Percentiles rank a stretch among this genome's conserved stretches.
These are phyloP conservation scores for Tilletiopsis washingtonensis DNA, from an alignment of 1,284 basidiomycete species.

Conservation along the genomic window DNA sequence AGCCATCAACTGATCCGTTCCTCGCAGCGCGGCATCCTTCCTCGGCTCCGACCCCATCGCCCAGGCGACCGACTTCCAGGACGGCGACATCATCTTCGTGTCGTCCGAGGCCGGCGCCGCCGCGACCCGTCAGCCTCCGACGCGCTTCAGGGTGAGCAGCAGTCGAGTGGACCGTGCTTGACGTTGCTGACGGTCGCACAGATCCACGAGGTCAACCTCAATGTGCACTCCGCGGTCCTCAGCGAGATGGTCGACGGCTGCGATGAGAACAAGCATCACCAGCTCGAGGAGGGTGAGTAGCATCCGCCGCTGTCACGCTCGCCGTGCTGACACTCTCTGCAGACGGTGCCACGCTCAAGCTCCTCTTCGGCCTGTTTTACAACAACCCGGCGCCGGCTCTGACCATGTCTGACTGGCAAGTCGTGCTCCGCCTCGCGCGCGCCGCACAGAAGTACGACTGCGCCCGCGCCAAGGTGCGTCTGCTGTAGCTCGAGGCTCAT, in stretches of 20 bases:
- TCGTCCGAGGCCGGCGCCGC: slow-evolving; percentile 2
- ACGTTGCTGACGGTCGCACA: too few species aligned
- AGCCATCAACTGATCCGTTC: not conserved
- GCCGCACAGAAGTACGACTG: slow-evolving; percentile 11
- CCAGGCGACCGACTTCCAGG: slow-evolving; percentile 5
- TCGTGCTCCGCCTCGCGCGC: slow-evolving; percentile 6
- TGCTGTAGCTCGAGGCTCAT: too few species aligned
- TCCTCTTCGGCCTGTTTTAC: slow-evolving; percentile 10
- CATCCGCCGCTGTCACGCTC: not conserved
- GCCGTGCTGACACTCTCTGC: not conserved
- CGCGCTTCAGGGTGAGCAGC: slow-evolving; percentile 4
- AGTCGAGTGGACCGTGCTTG: too few species aligned
- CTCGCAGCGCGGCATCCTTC: not conserved
- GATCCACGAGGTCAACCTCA: slow-evolving; percentile 7
- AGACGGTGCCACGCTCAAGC: slow-evolving; percentile 6
- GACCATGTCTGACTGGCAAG: slow-evolving; percentile 9
- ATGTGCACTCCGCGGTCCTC: slow-evolving; percentile 6
- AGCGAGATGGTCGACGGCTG: slow-evolving; percentile 1
- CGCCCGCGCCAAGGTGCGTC: slow-evolving; percentile 9
- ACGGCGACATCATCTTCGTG: slow-evolving; percentile 6
- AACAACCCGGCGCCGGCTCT: slow-evolving; percentile 2
- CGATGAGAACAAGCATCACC: not conserved
- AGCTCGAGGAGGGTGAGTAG: not conserved
- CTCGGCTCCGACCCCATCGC: slow-evolving; percentile 2
- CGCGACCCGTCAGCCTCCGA: slow-evolving; percentile 6